Base-by-base conservation (phyloP, 257 asterid species). In the Jasminum sambac region DNA sequence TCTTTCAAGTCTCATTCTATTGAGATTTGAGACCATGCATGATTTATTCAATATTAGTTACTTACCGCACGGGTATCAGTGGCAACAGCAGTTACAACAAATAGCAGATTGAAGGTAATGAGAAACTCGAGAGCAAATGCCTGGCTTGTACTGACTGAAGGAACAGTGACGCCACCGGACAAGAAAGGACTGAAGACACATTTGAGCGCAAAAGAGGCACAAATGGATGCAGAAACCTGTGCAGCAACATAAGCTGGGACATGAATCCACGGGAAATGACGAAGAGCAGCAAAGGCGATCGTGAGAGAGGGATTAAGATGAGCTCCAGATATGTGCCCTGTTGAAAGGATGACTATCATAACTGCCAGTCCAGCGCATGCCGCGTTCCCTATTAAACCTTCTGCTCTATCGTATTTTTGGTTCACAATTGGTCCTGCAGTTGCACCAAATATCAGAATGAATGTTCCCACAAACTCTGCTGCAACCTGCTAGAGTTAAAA, bases 401-500 rank as follows among this genome's bases (percentile, higher is more conserved):
- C 98, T 0, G 79, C 91, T 16, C 90, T 88, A 4, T 40, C 39
- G 76, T 88, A 84, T 84, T 93, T 93, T 70, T 90, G 88, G 85
- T 90, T 88, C 89, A 93, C 96, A 17, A 93, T 93, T 6, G 97
- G 97, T 66, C 87, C 97, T 0, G 95, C 98, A 2, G 96, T 84
- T 8, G 98, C 98, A 1, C 83, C 95, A 37, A 93, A 93, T 83
- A 88, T 93, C 63, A 93, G 84, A 72, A 93, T 88, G 87, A 90
- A 93, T 25, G 97, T 90, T 12, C 97, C 98, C 11, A 93, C 93
- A 79, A 93, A 93, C 85, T 93, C 98, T 1, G 98, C 98, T 72
- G 95, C 98, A 40, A 93, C 72, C 97, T 93, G 76, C 57, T 21
- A 21, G 19, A 55, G 11, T 30, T 30, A 55, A 55, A 55, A 19